Evolutionary conservation across 495 filamentous ascomycete genomes (phyloP).

Genomic region (Cenococcum geophilum): DNA sequence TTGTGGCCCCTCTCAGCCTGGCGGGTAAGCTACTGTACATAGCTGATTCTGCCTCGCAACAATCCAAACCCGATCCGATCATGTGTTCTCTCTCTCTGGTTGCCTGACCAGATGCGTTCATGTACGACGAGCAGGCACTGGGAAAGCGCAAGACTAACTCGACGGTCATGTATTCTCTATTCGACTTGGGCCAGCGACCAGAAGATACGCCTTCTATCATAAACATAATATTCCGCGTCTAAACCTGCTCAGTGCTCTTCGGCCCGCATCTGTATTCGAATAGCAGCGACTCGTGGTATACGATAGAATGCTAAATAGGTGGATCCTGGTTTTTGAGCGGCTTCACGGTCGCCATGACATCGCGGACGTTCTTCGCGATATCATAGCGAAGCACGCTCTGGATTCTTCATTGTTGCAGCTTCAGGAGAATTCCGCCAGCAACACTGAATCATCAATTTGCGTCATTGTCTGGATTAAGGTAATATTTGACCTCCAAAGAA

Average conservation of each 20-base stretch:
- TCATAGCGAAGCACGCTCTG: conserved; percentile 26
- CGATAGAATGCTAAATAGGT: too few relatives aligned
- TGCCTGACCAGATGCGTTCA: neutral
- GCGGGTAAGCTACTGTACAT: too few relatives aligned
- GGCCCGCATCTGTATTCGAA: conserved; percentile 21
- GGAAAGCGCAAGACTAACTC: neutral
- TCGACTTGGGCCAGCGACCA: neutral
- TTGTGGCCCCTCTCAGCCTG: too few relatives aligned
- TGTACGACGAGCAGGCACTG: neutral
- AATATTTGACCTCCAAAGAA: conserved; percentile 25
- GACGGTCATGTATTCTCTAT: neutral
- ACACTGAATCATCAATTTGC: conserved; percentile 15
- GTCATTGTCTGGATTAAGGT: conserved; percentile 29
- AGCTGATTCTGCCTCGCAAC: neutral
- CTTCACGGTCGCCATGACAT: conserved; percentile 26
- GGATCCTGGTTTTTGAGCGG: conserved; percentile 12
- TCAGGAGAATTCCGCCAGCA: conserved; percentile 9
- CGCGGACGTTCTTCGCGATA: conserved; percentile 24
- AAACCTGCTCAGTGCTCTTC: neutral
- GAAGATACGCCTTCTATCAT: neutral
- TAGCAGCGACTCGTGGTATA: conserved; percentile 18
- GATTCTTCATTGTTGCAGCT: conserved; percentile 13
- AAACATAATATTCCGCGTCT: conserved; percentile 8
- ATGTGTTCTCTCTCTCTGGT: neutral
- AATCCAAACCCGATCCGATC: conserved; percentile 2